A percentile compares a stretch with the other conserved stretches of the same genome.
Evolutionary conservation across 257 asterid species (phyloP).

Genomic region (Penstemon davidsonii): DNA sequence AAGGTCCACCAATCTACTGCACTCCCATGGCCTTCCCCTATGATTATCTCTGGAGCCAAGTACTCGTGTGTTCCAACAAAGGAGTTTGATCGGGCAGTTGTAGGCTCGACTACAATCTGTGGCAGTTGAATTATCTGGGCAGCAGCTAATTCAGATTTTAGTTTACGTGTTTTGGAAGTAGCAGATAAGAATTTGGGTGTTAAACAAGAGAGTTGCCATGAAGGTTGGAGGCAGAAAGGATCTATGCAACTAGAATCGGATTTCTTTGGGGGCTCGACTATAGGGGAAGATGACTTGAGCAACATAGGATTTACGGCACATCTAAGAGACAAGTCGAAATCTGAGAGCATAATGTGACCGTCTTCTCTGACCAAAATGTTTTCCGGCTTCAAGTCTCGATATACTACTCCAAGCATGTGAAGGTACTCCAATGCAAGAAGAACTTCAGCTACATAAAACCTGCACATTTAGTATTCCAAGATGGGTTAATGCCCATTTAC

Average conservation of each 20-base stretch:
- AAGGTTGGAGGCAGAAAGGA: conserved; percentile 83
- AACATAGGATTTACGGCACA: conserved; percentile 57
- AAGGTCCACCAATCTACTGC: conserved; percentile 96
- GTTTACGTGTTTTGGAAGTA: conserved; percentile 57
- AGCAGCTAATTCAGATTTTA: conserved; percentile 52
- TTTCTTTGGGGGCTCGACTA: conserved; percentile 46
- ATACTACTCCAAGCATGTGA: conserved; percentile 94
- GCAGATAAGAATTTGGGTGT: conserved; percentile 58
- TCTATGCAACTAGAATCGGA: conserved; percentile 67
- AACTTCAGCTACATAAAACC: conserved; percentile 86
- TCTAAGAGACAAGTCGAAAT: conserved; percentile 73
- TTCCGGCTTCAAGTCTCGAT: conserved; percentile 87
- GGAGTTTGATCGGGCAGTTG: conserved; percentile 75
- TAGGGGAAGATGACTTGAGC: conserved; percentile 50
- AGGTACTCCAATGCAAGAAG: conserved; percentile 88
- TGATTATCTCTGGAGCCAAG: conserved; percentile 86
- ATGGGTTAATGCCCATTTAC: background rate
- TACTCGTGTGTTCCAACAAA: conserved; percentile 94
- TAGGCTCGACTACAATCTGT: conserved; percentile 81
- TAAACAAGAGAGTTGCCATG: conserved; percentile 79
- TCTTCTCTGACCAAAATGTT: conserved; percentile 79
- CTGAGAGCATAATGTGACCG: conserved; percentile 91
- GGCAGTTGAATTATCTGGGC: conserved; percentile 64
- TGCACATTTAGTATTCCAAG: conserved; percentile 27
- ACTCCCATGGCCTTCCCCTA: conserved; percentile 90